Evolutionary conservation across 176 grass and related monocot genomes (phyloP).

Genomic region (barley (Hordeum vulgare)): DNA sequence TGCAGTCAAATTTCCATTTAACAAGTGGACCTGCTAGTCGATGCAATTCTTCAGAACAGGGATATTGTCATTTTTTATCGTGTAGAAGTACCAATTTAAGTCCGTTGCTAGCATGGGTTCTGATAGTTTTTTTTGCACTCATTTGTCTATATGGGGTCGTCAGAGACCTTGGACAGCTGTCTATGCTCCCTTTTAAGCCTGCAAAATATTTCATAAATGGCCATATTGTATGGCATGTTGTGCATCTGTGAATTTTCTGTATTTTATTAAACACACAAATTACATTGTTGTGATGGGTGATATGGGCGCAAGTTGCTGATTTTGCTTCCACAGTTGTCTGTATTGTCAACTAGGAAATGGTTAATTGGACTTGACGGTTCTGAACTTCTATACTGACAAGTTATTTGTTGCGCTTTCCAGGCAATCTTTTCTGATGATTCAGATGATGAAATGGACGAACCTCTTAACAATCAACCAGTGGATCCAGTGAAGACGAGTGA

Average conservation of each 20-base stretch:
- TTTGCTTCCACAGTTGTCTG: not conserved
- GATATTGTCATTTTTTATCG: not conserved
- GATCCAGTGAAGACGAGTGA: slow-evolving; percentile 77
- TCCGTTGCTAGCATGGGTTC: no score
- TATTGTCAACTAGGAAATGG: not conserved
- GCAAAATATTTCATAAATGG: not conserved
- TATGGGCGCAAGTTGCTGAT: not conserved
- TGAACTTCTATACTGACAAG: slow-evolving; percentile 11
- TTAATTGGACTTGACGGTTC: slow-evolving; percentile 8
- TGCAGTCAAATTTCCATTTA: not conserved
- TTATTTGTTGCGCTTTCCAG: slow-evolving; percentile 32
- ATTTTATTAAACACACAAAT: not conserved
- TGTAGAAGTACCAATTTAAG: no score
- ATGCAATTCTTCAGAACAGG: not conserved
- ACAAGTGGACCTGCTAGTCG: not conserved
- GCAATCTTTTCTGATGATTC: slow-evolving; percentile 98
- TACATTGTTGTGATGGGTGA: not conserved
- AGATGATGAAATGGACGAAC: slow-evolving; percentile 55
- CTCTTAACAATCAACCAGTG: slow-evolving; percentile 28
- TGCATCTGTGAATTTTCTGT: not conserved
- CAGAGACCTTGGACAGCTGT: no score
- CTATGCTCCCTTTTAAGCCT: not conserved
- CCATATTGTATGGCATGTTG: not conserved
- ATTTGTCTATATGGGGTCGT: no score
- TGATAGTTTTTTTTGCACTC: no score